Conservation (phyloP, 2,329 filamentous ascomycete genomes). For the Anthostomella pinea region DNA sequence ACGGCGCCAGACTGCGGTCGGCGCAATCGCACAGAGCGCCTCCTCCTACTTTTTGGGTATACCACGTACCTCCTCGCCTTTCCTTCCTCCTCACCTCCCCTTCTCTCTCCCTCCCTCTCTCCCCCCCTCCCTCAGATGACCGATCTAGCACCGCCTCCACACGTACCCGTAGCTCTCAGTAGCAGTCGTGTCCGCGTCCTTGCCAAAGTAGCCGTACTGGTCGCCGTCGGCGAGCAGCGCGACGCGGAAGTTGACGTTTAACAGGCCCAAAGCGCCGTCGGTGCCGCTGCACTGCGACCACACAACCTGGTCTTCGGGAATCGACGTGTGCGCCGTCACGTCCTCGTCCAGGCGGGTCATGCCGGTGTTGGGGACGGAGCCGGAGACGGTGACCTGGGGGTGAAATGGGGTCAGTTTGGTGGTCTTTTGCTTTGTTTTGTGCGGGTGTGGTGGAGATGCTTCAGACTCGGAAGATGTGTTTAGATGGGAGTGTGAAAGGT, state of each 20-base stretch:
- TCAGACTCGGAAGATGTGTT: neutral
- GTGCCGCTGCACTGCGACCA: constrained; percentile 36
- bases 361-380: constrained; percentile 26
- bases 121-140: no score
- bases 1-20: no score
- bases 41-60: no score
- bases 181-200: constrained; percentile 22
- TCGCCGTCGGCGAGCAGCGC: constrained; percentile 31
- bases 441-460: no score
- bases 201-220: constrained; percentile 35
- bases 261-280: constrained; percentile 34
- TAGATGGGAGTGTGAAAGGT: neutral
- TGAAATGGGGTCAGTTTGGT: neutral
- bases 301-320: constrained; percentile 24
- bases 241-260: constrained; percentile 42
- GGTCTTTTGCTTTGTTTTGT: no score
- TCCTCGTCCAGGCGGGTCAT: constrained; percentile 25
- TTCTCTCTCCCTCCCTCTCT: no score
- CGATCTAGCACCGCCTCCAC: constrained; percentile 35
- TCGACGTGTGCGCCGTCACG: constrained; percentile 29
- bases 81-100: no score
- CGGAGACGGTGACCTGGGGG: constrained; percentile 28
- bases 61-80: no score
- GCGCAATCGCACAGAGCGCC: no score
- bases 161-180: constrained; percentile 36